Base-by-base conservation (phyloP, 495 filamentous ascomycete species). In the Xylaria grammica region DNA sequence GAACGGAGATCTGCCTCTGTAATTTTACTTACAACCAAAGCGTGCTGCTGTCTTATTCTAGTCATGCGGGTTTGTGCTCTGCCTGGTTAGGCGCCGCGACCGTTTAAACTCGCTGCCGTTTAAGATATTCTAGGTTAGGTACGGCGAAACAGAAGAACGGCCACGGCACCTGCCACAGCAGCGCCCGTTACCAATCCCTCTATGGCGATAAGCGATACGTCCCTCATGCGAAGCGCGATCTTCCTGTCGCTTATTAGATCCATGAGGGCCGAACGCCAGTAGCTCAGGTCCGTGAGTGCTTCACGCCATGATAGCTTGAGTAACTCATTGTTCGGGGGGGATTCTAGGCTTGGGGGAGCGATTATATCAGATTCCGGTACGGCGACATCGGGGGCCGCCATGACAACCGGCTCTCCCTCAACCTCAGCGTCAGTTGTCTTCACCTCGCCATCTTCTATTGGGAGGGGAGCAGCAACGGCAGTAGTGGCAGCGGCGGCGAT, bases 131-230 rank as follows among this genome's bases (percentile, higher is more conserved):
- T 30, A 26, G 13, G 2, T 54, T 32, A 63, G 22, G 60, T 22
- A n/a, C 24, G 53, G 17, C 62, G 52, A 17, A 34, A 22, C n/a
- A 93, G 48, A 7, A 80, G 36, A 19, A 87, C 72, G 53, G 88
- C 75, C n/a, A 93, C 51, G 36, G 87, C 69, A 34, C 83, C 84
- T 60, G 85, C 84, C 1, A 91, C 68, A 2, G 85, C 81, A 7
- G 89, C 90, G 22, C 93, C 93, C 13, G 86, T 83, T n/a, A 86
- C 90, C 42, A 86, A 87, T 66, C 91, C 86, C 73, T 93, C 86
- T 29, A 94, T 72, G 13, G 87, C 87, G 60, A 90, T 77, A 29
- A 87, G 76, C 3, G 92, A 94, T 7, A 91, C 70, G 69, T 97
- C 93, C 49, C 87, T 83, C 75, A 92, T 91, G 22, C 86, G 84